Conservation (phyloP, 2,329 filamentous ascomycete species). For the Aureobasidium mangrovei region DNA sequence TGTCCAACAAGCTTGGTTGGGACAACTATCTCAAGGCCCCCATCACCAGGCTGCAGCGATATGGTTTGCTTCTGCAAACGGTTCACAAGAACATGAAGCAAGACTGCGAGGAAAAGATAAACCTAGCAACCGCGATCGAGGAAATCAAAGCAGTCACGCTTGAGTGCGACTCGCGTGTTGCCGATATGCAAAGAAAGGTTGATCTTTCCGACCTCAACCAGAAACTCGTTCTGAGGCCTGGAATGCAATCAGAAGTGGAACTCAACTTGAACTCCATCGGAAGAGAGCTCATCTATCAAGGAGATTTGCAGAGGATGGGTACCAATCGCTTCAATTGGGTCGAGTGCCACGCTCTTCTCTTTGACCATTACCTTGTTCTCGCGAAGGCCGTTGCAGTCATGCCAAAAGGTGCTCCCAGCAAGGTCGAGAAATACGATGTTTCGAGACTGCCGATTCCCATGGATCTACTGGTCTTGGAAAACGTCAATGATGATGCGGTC, state of each 20-base stretch:
- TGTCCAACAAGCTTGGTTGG: slow-evolving; percentile 79
- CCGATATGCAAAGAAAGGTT: slow-evolving; percentile 85
- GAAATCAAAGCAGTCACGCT: slow-evolving; percentile 84
- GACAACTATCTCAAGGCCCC: slow-evolving; percentile 90
- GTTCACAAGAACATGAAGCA: slow-evolving; percentile 75
- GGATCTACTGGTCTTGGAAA: slow-evolving; percentile 88
- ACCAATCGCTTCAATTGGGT: slow-evolving; percentile 87
- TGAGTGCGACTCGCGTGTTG: slow-evolving; percentile 87
- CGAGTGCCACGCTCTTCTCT: slow-evolving; percentile 85
- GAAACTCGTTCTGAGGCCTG: slow-evolving; percentile 76
- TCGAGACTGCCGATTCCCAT: slow-evolving; percentile 94
- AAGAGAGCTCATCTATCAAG: slow-evolving; percentile 77
- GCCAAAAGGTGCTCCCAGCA: slow-evolving; percentile 56
- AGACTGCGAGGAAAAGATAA: slow-evolving; percentile 84
- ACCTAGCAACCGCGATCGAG: slow-evolving; percentile 72
- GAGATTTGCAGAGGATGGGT: slow-evolving; percentile 81
- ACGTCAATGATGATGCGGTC: slow-evolving; percentile 82
- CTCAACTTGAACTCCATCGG: slow-evolving; percentile 92
- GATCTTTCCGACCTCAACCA: slow-evolving; percentile 73
- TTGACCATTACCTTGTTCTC: slow-evolving; percentile 92
- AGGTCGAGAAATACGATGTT: slow-evolving; percentile 79
- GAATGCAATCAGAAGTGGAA: slow-evolving; percentile 72
- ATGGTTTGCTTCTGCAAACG: slow-evolving; percentile 71
- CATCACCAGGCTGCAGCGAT: slow-evolving; percentile 85
- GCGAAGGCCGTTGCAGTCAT: slow-evolving; percentile 62